Evolutionary conservation across 2,329 filamentous ascomycete species (phyloP), one percentile per base, ranked within the genome.

Genomic region (Arthrobotrys megalospora): DNA sequence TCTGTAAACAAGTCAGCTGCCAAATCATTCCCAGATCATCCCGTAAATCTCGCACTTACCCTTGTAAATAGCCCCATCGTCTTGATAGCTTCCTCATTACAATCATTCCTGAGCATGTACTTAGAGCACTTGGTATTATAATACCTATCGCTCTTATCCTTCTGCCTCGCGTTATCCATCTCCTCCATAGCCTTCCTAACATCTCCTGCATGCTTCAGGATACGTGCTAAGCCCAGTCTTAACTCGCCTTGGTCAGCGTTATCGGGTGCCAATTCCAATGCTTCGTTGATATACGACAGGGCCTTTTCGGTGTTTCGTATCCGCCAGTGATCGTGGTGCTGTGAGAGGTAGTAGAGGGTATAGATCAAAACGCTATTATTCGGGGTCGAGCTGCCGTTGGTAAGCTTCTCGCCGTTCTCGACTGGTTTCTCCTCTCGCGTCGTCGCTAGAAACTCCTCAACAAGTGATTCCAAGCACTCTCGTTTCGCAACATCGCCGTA

Each of bases 51-150:
- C 10, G 24, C 14, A 65, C 69, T 32, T 65, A 94, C 94, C 67
- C 95, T 89, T 0, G 96, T 99, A 85, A 99, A 99, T 80, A 97
- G 89, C 80, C 93, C 93, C 88, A 98, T 94, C 0, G 93, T 97
- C 82, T 93, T 90, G 66, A 98, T 86, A 0, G 93, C 95, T 81
- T 90, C 90, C 64, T 96, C 93, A 82, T 93, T 96, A 83, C 97
- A 90, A 84, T 97, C 90, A 85, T 97, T 97, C 69, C 96, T 91
- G 58, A 99, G 88, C 84, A 96, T 94, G 84, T 99, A 99, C 84
- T 99, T 99, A 76, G 95, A 94, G 62, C 94, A 92, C 86, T 99
- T 99, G 80, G 94, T 96, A 87, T 99, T 99, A 87, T 98, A 98
- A 84, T 98, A 97, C 52, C 96, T 91, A 83, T 99, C 96, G 85